Conservation (phyloP, 2,329 filamentous ascomycete species). For the Lasiodiplodia sp. region DNA sequence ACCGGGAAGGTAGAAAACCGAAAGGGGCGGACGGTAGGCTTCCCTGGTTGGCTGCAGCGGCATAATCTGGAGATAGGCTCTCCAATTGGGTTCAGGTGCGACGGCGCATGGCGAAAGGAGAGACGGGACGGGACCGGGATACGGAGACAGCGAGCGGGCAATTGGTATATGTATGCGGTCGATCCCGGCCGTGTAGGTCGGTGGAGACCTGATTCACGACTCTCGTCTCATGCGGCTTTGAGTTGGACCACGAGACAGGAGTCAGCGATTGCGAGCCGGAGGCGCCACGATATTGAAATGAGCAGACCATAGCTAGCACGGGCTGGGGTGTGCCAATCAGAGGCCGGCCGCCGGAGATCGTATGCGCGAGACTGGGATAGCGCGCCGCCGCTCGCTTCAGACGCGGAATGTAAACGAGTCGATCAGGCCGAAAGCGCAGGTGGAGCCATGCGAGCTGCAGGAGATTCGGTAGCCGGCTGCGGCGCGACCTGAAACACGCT, state of each 20-base stretch:
- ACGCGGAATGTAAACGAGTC: constrained; percentile 19
- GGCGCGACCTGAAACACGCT: constrained; percentile 15
- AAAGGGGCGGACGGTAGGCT: neutral
- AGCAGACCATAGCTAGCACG: constrained; percentile 18
- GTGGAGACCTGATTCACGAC: constrained; percentile 16
- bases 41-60: constrained; percentile 5
- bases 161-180: constrained; percentile 26
- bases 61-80: constrained; percentile 21
- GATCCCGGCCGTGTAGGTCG: neutral
- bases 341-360: neutral
- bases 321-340: constrained; percentile 20
- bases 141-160: neutral
- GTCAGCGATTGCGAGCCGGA: constrained; percentile 21
- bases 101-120: constrained; percentile 19
- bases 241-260: constrained; percentile 24
- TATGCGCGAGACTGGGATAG: constrained; percentile 9
- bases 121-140: constrained; percentile 9
- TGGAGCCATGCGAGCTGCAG: neutral
- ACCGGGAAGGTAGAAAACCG: constrained; percentile 7
- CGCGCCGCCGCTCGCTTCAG: constrained; percentile 19
- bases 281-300: constrained; percentile 28
- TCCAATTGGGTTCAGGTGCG: constrained; percentile 24
- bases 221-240: neutral
- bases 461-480: neutral
- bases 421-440: constrained; percentile 21